Evolutionary conservation across 2,329 filamentous ascomycete species (phyloP), one percentile per base, ranked within the genome.

Genomic region (Paecilomyces sp.): DNA sequence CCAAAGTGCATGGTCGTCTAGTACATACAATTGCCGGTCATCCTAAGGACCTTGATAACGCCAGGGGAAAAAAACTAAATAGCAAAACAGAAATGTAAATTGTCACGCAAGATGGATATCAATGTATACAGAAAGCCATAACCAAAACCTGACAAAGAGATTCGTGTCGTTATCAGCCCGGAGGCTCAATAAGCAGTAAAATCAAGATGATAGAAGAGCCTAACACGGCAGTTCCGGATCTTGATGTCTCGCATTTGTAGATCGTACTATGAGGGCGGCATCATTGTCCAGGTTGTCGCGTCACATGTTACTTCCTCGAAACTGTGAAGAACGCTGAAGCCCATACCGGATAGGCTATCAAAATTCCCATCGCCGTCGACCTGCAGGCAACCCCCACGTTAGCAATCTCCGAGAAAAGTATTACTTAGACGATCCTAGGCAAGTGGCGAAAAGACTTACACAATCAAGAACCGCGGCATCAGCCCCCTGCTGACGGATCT

Each of bases 261-360:
- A 53, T 53, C 51, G 13, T 53, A 54, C 59, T 61, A 73, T 34
- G 68, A 62, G 8, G 79, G 72, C 58, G 80, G 77, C 67, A 82
- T 79, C 76, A 82, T 79, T 1, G 78, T 84, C 83, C 84, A 87
- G 7, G 83, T 85, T 56, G 82, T 80, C 53, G 84, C 83, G 71
- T 88, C 85, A 67, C 83, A 87, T 61, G 86, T 89, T 57, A 94
- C 84, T 73, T 95, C 90, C 68, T 96, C 91, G 72, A 92, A 95
- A 50, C 83, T 87, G 74, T 93, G 88, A 63, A 92, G 77, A 53
- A 90, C 83, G 63, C 86, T 85, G 69, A 95, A 95, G 1, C 91
- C 91, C 88, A 95, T 91, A 0, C 85, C 85, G 58, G 87, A 81
- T 60, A 95, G 78, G 36, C 87, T 85, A 72, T 94, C 90, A 63